Conservation (phyloP, 106 monocot species). For the Dendrobium nobile region DNA sequence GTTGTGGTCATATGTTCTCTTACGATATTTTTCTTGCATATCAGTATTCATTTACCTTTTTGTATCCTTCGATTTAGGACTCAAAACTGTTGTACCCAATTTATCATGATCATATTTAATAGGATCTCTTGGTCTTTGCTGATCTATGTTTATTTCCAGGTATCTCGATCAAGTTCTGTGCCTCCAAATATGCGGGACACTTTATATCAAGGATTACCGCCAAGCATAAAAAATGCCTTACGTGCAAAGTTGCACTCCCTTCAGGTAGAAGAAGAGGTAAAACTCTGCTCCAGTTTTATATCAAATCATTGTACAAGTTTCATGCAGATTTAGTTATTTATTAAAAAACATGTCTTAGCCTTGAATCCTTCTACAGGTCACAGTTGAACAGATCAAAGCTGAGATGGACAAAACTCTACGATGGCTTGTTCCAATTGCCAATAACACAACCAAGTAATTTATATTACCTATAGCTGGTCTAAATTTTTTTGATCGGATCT, state of each 20-base stretch:
- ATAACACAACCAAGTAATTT: conserved; percentile 84
- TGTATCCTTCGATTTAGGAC: too few species aligned
- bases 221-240: conserved; percentile 64
- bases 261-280: conserved; percentile 71
- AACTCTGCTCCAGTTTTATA: not conserved
- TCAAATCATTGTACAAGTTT: not conserved
- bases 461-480: not conserved
- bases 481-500: not conserved
- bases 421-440: conserved; percentile 95
- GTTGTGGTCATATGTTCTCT: too few species aligned
- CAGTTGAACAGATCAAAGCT: conserved; percentile 63
- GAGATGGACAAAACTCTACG: conserved; percentile 94
- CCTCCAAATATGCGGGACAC: conserved; percentile 78
- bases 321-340: not conserved
- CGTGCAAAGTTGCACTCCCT: conserved; percentile 60
- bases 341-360: not conserved
- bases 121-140: not conserved
- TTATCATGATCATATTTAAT: not conserved
- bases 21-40: too few species aligned
- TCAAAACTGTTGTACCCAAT: too few species aligned
- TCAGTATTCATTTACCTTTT: too few species aligned
- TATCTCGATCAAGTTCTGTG: conserved; percentile 76
- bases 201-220: conserved; percentile 88
- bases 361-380: conserved; percentile 33
- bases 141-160: conserved; percentile 29